Conservation (phyloP, 179 eudicot species). For the Actinidia arguta region DNA sequence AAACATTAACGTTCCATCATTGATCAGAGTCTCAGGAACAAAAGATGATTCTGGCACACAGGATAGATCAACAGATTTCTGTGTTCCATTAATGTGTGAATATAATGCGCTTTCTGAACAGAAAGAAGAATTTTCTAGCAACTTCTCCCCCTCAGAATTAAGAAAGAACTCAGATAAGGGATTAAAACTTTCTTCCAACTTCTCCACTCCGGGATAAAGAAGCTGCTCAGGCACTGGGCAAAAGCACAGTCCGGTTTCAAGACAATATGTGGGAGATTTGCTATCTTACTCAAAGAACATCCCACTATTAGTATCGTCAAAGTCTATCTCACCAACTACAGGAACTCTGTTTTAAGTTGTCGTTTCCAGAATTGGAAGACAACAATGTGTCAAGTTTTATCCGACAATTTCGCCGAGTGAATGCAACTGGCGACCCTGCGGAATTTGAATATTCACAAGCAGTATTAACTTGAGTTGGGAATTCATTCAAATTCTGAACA, state of each 20-base stretch:
- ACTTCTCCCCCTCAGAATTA: slow-evolving; percentile 20
- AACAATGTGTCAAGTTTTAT: slow-evolving; percentile 56
- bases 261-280: slow-evolving; percentile 32
- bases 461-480: slow-evolving; percentile 34
- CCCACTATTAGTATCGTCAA: slow-evolving; percentile 26
- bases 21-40: slow-evolving; percentile 85
- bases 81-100: slow-evolving; percentile 37
- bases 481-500: slow-evolving; percentile 45
- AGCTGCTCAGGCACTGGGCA: slow-evolving; percentile 25
- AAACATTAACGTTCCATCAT: slow-evolving; percentile 43
- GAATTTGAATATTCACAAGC: slow-evolving; percentile 47
- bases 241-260: slow-evolving; percentile 29
- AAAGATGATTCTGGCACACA: slow-evolving; percentile 84
- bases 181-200: slow-evolving; percentile 29
- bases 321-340: slow-evolving; percentile 25
- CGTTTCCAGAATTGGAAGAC: slow-evolving; percentile 81
- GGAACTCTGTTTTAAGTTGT: slow-evolving; percentile 34
- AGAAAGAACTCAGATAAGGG: slow-evolving; percentile 28
- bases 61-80: slow-evolving; percentile 64
- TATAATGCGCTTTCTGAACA: slow-evolving; percentile 36
- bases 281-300: slow-evolving; percentile 34
- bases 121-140: slow-evolving; percentile 34
- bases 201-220: slow-evolving; percentile 26
- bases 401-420: slow-evolving; percentile 50
- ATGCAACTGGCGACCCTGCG: slow-evolving; percentile 73